A percentile compares a stretch with the other conserved stretches of the same genome.
phyloP scores from a whole-genome alignment of 257 asterid genomes.

The Ilex aquifolium region DNA sequence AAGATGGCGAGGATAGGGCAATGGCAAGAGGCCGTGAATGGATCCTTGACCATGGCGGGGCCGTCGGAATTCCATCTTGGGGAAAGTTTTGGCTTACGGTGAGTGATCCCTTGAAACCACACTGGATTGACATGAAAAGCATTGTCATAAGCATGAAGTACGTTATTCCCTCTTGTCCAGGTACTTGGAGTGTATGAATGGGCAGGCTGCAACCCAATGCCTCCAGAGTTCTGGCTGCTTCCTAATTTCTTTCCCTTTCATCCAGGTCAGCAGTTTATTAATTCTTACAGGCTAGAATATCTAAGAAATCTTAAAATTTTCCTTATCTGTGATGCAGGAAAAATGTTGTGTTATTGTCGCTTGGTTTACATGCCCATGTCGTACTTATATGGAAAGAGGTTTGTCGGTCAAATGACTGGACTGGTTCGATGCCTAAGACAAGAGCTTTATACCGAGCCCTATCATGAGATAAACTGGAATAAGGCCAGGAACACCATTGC shows the following conservation, averaged over 20 bases:
- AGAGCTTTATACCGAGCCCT: slow-evolving; percentile 35
- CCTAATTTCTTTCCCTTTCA: slow-evolving; percentile 33
- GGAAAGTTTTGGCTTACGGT: slow-evolving; percentile 54
- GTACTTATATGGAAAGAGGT: slow-evolving; percentile 51
- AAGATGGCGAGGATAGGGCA: slow-evolving; percentile 21
- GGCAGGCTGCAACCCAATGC: slow-evolving; percentile 52
- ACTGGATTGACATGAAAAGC: background rate
- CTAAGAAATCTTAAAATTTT: background rate
- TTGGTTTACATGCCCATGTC: slow-evolving; percentile 63
- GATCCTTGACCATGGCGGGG: slow-evolving; percentile 52
- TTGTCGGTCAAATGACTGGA: slow-evolving; percentile 35
- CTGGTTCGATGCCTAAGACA: slow-evolving; percentile 18
- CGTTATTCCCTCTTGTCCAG: slow-evolving; percentile 6
- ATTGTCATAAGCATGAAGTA: background rate
- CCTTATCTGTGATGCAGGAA: slow-evolving; percentile 20
- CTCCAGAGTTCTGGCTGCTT: slow-evolving; percentile 56
- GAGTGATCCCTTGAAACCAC: background rate
- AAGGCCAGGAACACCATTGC: slow-evolving; percentile 43
- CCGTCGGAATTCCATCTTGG: slow-evolving; percentile 42
- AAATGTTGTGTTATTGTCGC: slow-evolving; percentile 45
- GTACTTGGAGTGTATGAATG: slow-evolving; percentile 48
- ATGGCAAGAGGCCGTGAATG: slow-evolving; percentile 36
- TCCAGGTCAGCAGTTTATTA: slow-evolving; percentile 31
- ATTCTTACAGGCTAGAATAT: background rate
- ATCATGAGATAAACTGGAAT: slow-evolving; percentile 40